Conservation (phyloP, 2,329 filamentous ascomycete genomes). For the Alternaria viburni region DNA sequence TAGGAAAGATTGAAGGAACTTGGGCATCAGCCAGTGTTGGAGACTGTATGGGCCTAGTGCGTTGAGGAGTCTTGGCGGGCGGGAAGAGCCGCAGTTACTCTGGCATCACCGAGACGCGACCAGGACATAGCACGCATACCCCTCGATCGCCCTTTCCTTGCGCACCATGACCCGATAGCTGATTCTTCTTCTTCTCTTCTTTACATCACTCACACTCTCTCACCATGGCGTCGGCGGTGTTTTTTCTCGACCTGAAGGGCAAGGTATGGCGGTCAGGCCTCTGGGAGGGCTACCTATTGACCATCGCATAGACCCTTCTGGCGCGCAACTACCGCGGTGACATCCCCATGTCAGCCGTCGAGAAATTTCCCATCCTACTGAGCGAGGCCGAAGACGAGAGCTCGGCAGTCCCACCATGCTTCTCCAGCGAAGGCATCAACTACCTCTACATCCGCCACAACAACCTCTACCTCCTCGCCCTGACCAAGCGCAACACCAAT, state of each 20-base stretch:
- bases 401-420: slow-evolving; percentile 94
- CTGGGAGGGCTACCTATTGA: slow-evolving; percentile 35
- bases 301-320: slow-evolving; percentile 77
- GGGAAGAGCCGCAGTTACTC: slow-evolving; percentile 15
- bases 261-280: slow-evolving; percentile 69
- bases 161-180: slow-evolving; percentile 18
- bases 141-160: slow-evolving; percentile 7
- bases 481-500: slow-evolving; percentile 99
- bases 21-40: too few relatives aligned
- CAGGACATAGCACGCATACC: slow-evolving; percentile 5
- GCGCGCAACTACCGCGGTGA: slow-evolving; percentile 98
- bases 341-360: slow-evolving; percentile 98
- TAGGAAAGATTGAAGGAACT: too few relatives aligned
- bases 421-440: slow-evolving; percentile 98
- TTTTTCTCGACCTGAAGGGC: slow-evolving; percentile 99
- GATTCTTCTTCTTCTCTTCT: background rate
- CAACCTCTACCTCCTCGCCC: slow-evolving; percentile 95
- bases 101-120: slow-evolving; percentile 18
- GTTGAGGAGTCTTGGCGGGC: slow-evolving; percentile 4
- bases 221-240: slow-evolving; percentile 93
- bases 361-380: slow-evolving; percentile 94
- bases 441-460: slow-evolving; percentile 99
- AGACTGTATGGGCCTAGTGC: background rate
- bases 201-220: background rate
- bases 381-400: slow-evolving; percentile 99